Conservation (phyloP, 176 grass and related monocot species). For the Aegilops longissima region DNA sequence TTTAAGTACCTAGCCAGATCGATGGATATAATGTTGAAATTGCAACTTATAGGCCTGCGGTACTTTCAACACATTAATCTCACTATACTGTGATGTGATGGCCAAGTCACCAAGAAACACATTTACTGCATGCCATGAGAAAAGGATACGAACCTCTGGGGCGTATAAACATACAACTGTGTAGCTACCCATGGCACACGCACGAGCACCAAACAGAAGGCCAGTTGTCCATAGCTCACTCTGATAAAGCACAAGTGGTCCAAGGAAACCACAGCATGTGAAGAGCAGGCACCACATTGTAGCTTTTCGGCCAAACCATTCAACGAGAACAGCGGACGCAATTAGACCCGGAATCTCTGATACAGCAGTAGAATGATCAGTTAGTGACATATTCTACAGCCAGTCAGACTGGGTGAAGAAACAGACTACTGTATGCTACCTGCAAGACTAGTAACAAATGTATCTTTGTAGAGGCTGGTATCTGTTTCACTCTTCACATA, state of each 20-base stretch:
- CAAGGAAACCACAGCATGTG: constrained; percentile 57
- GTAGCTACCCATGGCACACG: constrained; percentile 68
- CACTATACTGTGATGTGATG: neutral
- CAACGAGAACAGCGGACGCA: constrained; percentile 56
- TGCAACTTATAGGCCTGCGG: neutral
- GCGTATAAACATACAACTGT: constrained; percentile 58
- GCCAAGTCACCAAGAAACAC: neutral
- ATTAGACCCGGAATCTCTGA: constrained; percentile 75
- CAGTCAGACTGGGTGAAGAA: neutral
- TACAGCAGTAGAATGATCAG: constrained; percentile 4
- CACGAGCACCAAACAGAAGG: constrained; percentile 75
- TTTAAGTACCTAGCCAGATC: neutral
- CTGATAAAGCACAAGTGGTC: constrained; percentile 62
- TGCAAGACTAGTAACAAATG: constrained; percentile 74
- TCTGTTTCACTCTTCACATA: constrained; percentile 1
- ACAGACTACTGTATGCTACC: constrained; percentile 30
- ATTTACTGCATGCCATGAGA: neutral
- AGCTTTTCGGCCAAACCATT: constrained; percentile 70
- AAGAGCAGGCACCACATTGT: constrained; percentile 73
- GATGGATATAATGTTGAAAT: neutral
- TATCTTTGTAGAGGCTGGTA: constrained; percentile 62
- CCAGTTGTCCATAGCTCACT: constrained; percentile 57
- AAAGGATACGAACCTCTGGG: constrained; percentile 55
- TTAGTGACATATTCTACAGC: constrained; percentile 1
- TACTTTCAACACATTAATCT: constrained; percentile 14